phyloP scores from a whole-genome alignment of 2,329 filamentous ascomycete genomes.

The Neobulgaria alba region DNA sequence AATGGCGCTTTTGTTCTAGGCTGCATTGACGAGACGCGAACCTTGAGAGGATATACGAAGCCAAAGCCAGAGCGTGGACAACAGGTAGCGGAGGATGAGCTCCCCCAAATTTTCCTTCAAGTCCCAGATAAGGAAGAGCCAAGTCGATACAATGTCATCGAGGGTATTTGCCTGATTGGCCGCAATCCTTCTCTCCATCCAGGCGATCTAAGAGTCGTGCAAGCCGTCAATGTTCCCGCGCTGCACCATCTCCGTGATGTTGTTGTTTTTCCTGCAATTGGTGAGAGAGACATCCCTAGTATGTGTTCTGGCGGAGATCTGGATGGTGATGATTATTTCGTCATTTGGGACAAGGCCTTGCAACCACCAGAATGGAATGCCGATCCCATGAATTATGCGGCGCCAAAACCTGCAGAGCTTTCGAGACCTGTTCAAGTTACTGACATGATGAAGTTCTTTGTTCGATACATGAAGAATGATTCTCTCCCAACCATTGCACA shows the following conservation, averaged over 20 bases:
- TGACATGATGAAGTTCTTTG: conserved; percentile 79
- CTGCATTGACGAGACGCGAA: conserved; percentile 76
- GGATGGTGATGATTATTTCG: conserved; percentile 91
- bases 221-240: conserved; percentile 66
- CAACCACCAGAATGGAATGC: conserved; percentile 63
- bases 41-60: conserved; percentile 62
- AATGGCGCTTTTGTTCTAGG: conserved; percentile 83
- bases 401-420: conserved; percentile 46
- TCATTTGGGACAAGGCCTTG: conserved; percentile 79
- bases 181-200: conserved; percentile 92
- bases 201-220: conserved; percentile 82
- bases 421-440: conserved; percentile 56
- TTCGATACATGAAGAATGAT: conserved; percentile 88
- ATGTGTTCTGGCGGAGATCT: conserved; percentile 97
- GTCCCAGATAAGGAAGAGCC: conserved; percentile 51
- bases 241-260: conserved; percentile 74
- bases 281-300: conserved; percentile 75
- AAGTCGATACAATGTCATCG: conserved; percentile 52
- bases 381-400: conserved; percentile 68
- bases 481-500: conserved; percentile 70
- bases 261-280: conserved; percentile 76
- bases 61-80: conserved; percentile 31
- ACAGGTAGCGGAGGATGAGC: conserved; percentile 33
- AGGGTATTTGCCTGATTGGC: conserved; percentile 73
- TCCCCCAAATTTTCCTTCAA: conserved; percentile 88